Conservation (phyloP, 140 eudicot genomes). For the Anethum foeniculum region DNA sequence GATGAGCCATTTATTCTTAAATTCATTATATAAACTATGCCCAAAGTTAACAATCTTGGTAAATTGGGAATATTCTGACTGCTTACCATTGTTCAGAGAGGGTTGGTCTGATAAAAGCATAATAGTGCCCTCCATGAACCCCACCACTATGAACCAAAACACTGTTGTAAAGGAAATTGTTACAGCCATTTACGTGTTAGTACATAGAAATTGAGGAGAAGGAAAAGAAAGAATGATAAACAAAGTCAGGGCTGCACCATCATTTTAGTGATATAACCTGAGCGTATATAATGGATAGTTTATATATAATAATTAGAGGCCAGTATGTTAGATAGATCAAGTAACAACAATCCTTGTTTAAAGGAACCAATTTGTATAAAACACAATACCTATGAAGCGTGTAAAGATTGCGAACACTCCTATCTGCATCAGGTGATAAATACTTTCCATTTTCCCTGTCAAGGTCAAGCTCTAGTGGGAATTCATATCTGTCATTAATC, state of each 20-base stretch:
- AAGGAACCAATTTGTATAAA: not conserved
- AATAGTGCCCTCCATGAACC: constrained; percentile 86
- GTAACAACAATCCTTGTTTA: not conserved
- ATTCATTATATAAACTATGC: not conserved
- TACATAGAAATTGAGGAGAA: not conserved
- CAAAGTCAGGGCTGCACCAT: not conserved
- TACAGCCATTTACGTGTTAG: not conserved
- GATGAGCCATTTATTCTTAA: not conserved
- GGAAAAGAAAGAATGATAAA: not conserved
- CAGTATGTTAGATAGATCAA: not conserved
- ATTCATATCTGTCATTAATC: constrained; percentile 86
- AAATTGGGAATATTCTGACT: constrained; percentile 7
- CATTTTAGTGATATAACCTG: not conserved
- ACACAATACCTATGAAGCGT: constrained; percentile 73
- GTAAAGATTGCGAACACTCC: constrained; percentile 69
- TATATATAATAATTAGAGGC: not conserved
- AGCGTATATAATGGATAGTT: not conserved
- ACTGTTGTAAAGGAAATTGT: constrained; percentile 32
- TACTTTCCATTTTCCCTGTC: constrained; percentile 77
- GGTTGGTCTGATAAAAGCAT: constrained; percentile 78
- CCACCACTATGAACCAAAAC: constrained; percentile 95
- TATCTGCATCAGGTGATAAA: constrained; percentile 77
- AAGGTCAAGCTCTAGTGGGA: constrained; percentile 77
- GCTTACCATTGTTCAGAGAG: constrained; percentile 66
- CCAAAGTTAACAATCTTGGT: not conserved